Percentiles rank a stretch among this genome's conserved stretches.
phyloP scores from a whole-genome alignment of 169 alveolate species.

The Cardiosporidium cionae region DNA sequence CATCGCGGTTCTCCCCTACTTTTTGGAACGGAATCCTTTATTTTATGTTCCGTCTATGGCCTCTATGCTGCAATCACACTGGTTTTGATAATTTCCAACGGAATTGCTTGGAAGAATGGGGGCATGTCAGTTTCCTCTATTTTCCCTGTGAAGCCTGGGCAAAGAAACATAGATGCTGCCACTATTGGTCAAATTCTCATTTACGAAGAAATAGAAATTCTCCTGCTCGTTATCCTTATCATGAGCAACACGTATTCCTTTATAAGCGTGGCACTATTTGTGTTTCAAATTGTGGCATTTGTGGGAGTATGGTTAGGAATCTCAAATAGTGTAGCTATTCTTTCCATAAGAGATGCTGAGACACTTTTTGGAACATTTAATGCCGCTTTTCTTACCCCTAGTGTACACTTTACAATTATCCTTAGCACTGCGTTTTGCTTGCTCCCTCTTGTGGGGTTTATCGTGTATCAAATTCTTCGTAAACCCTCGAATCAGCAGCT shows the following conservation, averaged over 20 bases:
- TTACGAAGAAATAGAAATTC: slow-evolving; percentile 46
- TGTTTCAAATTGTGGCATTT: slow-evolving; percentile 32
- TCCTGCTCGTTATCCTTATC: slow-evolving; percentile 44
- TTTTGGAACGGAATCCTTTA: no score
- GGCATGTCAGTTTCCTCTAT: no score
- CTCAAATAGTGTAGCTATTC: slow-evolving; percentile 37
- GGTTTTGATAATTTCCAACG: no score
- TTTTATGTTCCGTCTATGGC: no score
- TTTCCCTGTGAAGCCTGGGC: no score
- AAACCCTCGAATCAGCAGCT: slow-evolving; percentile 54
- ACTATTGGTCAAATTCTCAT: slow-evolving; percentile 48
- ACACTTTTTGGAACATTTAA: slow-evolving; percentile 53
- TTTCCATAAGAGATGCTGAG: slow-evolving; percentile 49
- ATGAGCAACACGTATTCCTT: slow-evolving; percentile 49
- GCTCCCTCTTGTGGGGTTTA: slow-evolving; percentile 40
- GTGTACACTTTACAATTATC: slow-evolving; percentile 31
- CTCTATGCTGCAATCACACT: no score
- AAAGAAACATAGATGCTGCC: no score
- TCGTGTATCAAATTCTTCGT: slow-evolving; percentile 37
- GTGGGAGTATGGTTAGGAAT: slow-evolving; percentile 45
- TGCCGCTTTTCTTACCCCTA: slow-evolving; percentile 33
- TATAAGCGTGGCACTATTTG: slow-evolving; percentile 31
- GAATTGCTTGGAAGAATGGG: no score
- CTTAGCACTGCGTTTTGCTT: slow-evolving; percentile 33
- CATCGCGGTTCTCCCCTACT: no score